Base-by-base conservation (phyloP, 495 filamentous ascomycete species). In the Aspergillus avenaceus region DNA sequence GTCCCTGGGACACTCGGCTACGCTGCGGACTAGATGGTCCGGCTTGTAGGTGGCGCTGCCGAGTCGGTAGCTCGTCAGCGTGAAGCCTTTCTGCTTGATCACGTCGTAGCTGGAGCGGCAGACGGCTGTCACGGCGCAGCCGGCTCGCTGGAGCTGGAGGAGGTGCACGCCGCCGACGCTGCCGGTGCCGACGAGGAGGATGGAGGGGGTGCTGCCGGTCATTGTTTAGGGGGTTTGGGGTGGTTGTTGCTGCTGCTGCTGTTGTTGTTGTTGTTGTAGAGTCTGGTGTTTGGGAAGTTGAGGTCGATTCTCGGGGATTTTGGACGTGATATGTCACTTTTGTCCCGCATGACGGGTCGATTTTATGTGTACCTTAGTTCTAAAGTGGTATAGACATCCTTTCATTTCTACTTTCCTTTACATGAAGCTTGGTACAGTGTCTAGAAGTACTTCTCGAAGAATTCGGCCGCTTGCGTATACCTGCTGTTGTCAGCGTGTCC, bases 81-180 rank as follows among this genome's bases (percentile, higher is more conserved):
- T 65, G 62, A 81, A 76, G 25, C 77, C 79, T 41, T 73, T 38
- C 16, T 66, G 48, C n/a, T 63, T 63, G 40, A 69, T 72, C 12
- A 56, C 68, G 9, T 65, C 64, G 66, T 75, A 78, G 65, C 80
- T 82, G 19, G 74, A 77, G 23, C 79, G 73, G 59, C 76, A 79
- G 27, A 82, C 58, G 2, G 72, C 67, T 8, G 72, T 74, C 26
- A 77, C 66, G 31, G 13, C 55, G 27, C 65, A 66, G n/a, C 66
- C 58, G 37, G 69, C 67, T 27, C 67, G 62, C 16, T 68, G 59
- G 16, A 82, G 64, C 19, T 78, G 60, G 59, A 68, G 75, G 19
- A 67, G 60, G 44, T 79, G 79, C 24, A 74, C 58, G 0, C 67
- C 52, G 29, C 78, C 78, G 3, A 82, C 64, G 46, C 67, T 66